Conservation (phyloP, 2,329 filamentous ascomycete genomes). For the Hymenoscyphus fructigenus region DNA sequence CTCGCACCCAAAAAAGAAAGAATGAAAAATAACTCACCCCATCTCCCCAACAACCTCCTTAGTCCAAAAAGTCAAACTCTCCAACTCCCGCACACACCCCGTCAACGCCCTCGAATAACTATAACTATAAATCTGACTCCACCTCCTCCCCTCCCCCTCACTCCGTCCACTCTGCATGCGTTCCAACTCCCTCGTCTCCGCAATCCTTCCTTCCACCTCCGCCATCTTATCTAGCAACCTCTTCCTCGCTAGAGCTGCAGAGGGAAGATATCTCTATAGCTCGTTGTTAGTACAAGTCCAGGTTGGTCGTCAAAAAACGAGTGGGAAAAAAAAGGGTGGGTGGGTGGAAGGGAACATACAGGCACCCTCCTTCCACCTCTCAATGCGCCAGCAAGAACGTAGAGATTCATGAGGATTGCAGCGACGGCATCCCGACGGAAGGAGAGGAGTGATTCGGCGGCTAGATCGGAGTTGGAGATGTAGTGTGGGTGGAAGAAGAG, state of each 20-base stretch:
- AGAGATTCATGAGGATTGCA: constrained; percentile 56
- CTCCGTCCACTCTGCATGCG: constrained; percentile 12
- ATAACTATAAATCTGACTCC: constrained; percentile 58
- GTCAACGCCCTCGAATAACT: constrained; percentile 54
- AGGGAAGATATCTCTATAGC: constrained; percentile 56
- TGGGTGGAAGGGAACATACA: too few species aligned
- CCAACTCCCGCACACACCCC: constrained; percentile 52
- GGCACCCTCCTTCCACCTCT: constrained; percentile 50
- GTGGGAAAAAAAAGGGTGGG: too few species aligned
- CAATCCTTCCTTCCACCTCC: constrained; percentile 42
- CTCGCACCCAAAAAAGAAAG: constrained; percentile 49
- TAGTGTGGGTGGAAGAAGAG: constrained; percentile 56
- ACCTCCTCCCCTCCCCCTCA: constrained; percentile 42
- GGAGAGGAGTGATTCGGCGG: constrained; percentile 48
- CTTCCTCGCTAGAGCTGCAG: constrained; percentile 52
- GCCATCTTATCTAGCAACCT: constrained; percentile 51
- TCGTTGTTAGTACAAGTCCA: too few species aligned
- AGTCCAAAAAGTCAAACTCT: constrained; percentile 54
- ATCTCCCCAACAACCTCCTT: constrained; percentile 59
- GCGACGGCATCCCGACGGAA: constrained; percentile 58
- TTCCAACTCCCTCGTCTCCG: constrained; percentile 11
- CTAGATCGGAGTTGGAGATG: constrained; percentile 50
- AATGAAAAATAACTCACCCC: constrained; percentile 32
- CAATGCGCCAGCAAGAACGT: constrained; percentile 56
- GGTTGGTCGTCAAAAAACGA: too few species aligned